Conservation (phyloP, 2,329 filamentous ascomycete species). For the Pseudonectria foliicola region DNA sequence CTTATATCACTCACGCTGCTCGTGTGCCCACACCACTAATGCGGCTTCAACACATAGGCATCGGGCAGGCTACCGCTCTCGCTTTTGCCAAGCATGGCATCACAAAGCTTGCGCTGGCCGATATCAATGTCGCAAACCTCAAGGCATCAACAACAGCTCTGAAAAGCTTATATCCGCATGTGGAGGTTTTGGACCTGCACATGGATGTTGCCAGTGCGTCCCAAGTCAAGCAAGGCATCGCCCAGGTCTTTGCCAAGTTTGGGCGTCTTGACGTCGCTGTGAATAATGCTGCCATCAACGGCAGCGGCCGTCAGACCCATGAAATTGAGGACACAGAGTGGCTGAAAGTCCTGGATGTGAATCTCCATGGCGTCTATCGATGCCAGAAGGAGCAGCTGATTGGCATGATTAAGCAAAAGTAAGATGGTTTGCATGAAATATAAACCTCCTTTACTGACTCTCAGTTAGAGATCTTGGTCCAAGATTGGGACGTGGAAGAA, state of each 20-base stretch:
- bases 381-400: slow-evolving; percentile 47
- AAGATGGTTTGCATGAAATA: background rate
- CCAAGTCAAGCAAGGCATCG: slow-evolving; percentile 37
- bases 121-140: slow-evolving; percentile 33
- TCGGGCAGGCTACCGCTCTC: slow-evolving; percentile 39
- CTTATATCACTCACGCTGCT: slow-evolving; percentile 17
- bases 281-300: slow-evolving; percentile 48
- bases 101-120: slow-evolving; percentile 37
- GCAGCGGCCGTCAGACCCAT: slow-evolving; percentile 34
- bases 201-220: slow-evolving; percentile 39
- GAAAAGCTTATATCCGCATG: slow-evolving; percentile 27
- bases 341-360: slow-evolving; percentile 42
- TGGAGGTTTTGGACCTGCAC: slow-evolving; percentile 33
- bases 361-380: slow-evolving; percentile 50
- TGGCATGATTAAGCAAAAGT: slow-evolving; percentile 45
- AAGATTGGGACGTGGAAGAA: slow-evolving; percentile 39
- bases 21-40: slow-evolving; percentile 1
- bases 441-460: slow-evolving; percentile 1
- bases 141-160: slow-evolving; percentile 27
- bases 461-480: slow-evolving; percentile 26
- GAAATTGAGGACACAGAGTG: slow-evolving; percentile 41
- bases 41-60: slow-evolving; percentile 30
- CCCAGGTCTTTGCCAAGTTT: slow-evolving; percentile 35
- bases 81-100: slow-evolving; percentile 42
- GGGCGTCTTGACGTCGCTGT: slow-evolving; percentile 48